Evolutionary conservation across 2,329 filamentous ascomycete genomes (phyloP).

Genomic region (Stagonosporopsis vannaccii): DNA sequence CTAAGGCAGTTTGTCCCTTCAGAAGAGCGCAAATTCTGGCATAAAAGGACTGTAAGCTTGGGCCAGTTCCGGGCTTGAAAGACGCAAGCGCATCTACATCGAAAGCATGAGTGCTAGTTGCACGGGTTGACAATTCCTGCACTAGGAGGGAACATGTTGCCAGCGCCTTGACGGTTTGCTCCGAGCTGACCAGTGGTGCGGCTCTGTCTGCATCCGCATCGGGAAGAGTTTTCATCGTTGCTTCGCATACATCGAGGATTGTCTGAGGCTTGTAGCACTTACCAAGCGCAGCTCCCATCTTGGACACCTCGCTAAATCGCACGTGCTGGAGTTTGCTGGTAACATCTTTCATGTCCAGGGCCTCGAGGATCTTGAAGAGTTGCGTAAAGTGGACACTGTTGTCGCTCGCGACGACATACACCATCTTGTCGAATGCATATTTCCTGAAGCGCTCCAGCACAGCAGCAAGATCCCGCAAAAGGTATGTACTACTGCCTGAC

Average conservation of each 20-base stretch:
- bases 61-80: conserved; percentile 41
- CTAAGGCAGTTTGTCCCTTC: conserved; percentile 10
- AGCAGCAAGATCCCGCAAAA: conserved; percentile 80
- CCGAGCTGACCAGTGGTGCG: conserved; percentile 24
- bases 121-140: conserved; percentile 39
- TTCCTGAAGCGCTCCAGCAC: conserved; percentile 70
- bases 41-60: conserved; percentile 43
- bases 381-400: conserved; percentile 78
- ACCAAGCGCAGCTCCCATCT: conserved; percentile 51
- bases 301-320: conserved; percentile 74
- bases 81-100: conserved; percentile 33
- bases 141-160: conserved; percentile 35
- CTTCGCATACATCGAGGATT: conserved; percentile 63
- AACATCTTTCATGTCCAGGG: conserved; percentile 73
- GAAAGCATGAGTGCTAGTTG: conserved; percentile 33
- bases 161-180: conserved; percentile 21
- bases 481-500: conserved; percentile 77
- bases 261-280: conserved; percentile 73
- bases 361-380: conserved; percentile 77
- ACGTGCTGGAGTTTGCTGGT: conserved; percentile 74
- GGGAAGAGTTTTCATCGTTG: conserved; percentile 23
- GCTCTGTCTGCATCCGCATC: conserved; percentile 31
- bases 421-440: conserved; percentile 76
- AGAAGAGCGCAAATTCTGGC: conserved; percentile 31
- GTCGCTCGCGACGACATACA: conserved; percentile 76